Percentiles rank a stretch among this genome's conserved stretches.
Evolutionary conservation across 768 basidiomycete species (phyloP).

Genomic region (Lactifluus subvellereus): DNA sequence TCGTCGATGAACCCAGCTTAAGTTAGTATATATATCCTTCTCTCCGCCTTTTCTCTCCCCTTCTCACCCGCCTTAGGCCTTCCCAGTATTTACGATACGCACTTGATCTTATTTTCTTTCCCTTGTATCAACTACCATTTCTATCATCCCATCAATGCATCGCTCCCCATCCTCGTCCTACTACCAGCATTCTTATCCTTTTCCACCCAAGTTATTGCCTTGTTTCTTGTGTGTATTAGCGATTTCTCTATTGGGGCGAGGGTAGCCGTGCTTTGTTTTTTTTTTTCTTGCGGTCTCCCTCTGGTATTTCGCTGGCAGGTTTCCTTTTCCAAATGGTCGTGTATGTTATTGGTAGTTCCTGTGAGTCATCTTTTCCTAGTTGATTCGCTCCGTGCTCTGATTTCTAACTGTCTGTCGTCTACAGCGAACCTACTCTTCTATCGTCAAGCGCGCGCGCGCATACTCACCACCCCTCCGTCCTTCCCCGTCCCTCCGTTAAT

Average conservation of each 20-base stretch:
- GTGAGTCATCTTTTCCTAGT: constrained; percentile 7
- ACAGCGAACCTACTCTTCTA: not conserved
- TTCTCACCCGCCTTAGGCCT: not conserved
- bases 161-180: constrained; percentile 9
- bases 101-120: constrained; percentile 17
- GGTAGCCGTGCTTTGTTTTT: constrained; percentile 16
- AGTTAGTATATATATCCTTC: constrained; percentile 15
- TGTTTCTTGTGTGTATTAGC: constrained; percentile 22
- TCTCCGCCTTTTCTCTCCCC: not conserved
- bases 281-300: constrained; percentile 1
- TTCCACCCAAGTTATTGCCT: constrained; percentile 24
- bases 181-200: constrained; percentile 13
- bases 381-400: not conserved
- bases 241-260: constrained; percentile 12
- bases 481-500: not conserved
- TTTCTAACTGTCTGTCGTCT: not conserved
- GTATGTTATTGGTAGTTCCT: constrained; percentile 23
- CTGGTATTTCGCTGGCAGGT: constrained; percentile 7
- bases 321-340: constrained; percentile 8
- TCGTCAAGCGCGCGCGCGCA: constrained; percentile 4
- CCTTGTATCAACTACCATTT: constrained; percentile 24
- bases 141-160: constrained; percentile 7
- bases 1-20: constrained; percentile 22
- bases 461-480: constrained; percentile 11
- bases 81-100: constrained; percentile 18